Evolutionary conservation across 176 grass and related monocot genomes (phyloP), one percentile per base, ranked within the genome.

Genomic region (Typha latifolia): DNA sequence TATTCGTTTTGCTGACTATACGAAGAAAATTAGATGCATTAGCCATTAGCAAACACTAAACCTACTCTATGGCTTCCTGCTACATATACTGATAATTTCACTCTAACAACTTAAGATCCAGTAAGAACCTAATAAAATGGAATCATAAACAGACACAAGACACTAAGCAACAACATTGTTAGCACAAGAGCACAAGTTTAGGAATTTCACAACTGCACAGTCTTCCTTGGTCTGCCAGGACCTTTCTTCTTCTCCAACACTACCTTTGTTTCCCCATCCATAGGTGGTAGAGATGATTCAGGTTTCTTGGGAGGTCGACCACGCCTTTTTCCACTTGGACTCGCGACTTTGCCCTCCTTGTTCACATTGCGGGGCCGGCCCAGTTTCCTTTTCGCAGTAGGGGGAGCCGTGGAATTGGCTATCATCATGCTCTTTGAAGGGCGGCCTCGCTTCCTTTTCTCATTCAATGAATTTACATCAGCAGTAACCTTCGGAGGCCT

Each of bases 21-120:
- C n/a, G 16, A 21, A 59, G 53, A 59, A 9, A 22, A 59, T 59
- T 59, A 21, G 53, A 59, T 59, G 53, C 53, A 59, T 59, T 59
- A 59, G 20, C 53, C 7, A 59, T 21, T 19, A 59, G 20, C 7
- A 19, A 59, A 59, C 20, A n/a, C 20, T 22, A 19, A 16, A 59
- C 53, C 53, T 59, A 59, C 9, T 59, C 20, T 59, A 9, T 8
- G 15, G 20, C 16, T 14, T 19, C 16, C 18, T 59, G 37, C 5
- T 43, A 43, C 5, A 43, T 43, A 8, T 43, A 43, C 37, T 43
- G 37, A 43, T 10, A 43, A 43, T 43, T 43, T 9, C 0, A 59
- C 16, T 55, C 16, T 57, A 20, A 8, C 52, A n/a, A 57, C 1
- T 9, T 59, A 59, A 22, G 10, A 21, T 21, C 53, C 20, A 59